Evolutionary conservation across 1,284 basidiomycete species (phyloP).

Genomic region (Naganishia sp.): DNA sequence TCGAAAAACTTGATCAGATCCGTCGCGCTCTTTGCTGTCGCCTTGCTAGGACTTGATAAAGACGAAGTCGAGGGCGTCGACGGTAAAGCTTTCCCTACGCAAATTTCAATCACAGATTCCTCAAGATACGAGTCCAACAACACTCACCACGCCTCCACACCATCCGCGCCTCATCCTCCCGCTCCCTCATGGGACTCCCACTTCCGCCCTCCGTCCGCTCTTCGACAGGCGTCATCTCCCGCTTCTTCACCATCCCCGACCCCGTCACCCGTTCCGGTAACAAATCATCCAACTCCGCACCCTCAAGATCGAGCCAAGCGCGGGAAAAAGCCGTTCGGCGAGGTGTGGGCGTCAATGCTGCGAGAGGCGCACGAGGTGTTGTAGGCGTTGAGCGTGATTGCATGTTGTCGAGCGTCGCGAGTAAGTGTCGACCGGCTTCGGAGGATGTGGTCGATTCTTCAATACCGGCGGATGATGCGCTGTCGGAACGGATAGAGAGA

Average conservation of each 20-base stretch:
- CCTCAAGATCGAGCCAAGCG: constrained; percentile 11
- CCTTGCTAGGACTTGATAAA: not conserved
- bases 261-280: constrained; percentile 8
- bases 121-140: not conserved
- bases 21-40: constrained; percentile 3
- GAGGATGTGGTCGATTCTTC: not conserved
- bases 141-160: not conserved
- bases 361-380: not conserved
- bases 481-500: not conserved
- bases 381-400: not conserved
- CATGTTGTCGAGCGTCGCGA: not conserved
- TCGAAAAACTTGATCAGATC: constrained; percentile 30
- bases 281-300: constrained; percentile 7
- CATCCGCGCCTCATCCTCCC: not conserved
- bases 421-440: not conserved
- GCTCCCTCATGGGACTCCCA: not conserved
- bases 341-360: not conserved
- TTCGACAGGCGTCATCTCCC: constrained; percentile 29
- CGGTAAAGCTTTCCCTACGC: constrained; percentile 28
- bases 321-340: constrained; percentile 11
- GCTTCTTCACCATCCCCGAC: constrained; percentile 12
- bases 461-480: not conserved
- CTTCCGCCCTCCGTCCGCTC: constrained; percentile 25
- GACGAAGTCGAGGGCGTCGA: constrained; percentile 8
- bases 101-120: not conserved